Evolutionary conservation across 2,329 filamentous ascomycete species (phyloP).

Genomic region (Colletotrichum sp.): DNA sequence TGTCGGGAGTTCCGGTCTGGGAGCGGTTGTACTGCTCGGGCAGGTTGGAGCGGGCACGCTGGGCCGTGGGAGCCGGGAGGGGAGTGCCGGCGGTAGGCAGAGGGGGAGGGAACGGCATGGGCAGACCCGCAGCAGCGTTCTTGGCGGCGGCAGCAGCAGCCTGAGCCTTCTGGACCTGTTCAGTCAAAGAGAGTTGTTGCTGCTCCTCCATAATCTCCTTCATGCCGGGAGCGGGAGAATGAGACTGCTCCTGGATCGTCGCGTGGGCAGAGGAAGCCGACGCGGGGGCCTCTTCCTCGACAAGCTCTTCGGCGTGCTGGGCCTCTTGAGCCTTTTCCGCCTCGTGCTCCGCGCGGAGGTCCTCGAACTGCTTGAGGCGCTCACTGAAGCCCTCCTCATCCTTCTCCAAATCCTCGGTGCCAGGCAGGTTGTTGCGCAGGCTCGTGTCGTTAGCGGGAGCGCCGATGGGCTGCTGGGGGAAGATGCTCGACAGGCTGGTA

Average conservation of each 20-base stretch:
- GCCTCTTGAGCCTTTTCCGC: constrained; percentile 45
- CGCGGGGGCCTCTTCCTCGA: constrained; percentile 2
- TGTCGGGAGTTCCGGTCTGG: constrained; percentile 77
- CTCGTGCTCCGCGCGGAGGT: constrained; percentile 76
- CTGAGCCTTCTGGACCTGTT: constrained; percentile 82
- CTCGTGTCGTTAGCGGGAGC: constrained; percentile 39
- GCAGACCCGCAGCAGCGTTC: constrained; percentile 65
- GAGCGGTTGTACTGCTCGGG: constrained; percentile 77
- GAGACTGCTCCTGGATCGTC: constrained; percentile 16
- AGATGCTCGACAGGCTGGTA: constrained; percentile 25
- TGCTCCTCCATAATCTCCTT: constrained; percentile 24
- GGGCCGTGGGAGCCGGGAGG: constrained; percentile 86
- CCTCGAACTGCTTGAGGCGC: constrained; percentile 83
- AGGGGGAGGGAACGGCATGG: constrained; percentile 76
- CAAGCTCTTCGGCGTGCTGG: constrained; percentile 20
- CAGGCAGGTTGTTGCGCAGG: constrained; percentile 53
- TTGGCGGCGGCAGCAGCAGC: constrained; percentile 50
- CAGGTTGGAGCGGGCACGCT: constrained; percentile 82
- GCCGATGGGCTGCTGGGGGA: constrained; percentile 43
- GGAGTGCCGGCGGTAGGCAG: constrained; percentile 79
- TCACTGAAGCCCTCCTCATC: constrained; percentile 68
- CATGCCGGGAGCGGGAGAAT: constrained; percentile 13
- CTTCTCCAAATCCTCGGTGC: constrained; percentile 52
- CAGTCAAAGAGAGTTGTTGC: constrained; percentile 69
- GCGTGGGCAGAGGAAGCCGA: constrained; percentile 13